These are phyloP conservation scores for Athelia sp. DNA, from an alignment of 1,284 basidiomycete genomes.

Conservation along the genomic window DNA sequence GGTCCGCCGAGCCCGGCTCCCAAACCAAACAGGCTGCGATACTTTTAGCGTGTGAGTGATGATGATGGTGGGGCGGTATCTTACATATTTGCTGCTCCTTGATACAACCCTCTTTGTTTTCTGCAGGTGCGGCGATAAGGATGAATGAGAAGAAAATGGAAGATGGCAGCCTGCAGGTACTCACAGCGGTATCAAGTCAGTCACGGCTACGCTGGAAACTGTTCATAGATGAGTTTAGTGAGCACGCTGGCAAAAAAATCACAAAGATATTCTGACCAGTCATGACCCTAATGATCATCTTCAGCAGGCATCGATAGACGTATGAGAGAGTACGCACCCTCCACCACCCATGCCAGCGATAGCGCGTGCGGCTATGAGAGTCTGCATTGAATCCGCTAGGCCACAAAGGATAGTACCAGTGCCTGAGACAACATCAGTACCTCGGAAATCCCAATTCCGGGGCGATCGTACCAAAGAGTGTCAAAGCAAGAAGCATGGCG, in stretches of 20 bases:
- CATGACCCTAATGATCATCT: constrained; percentile 55
- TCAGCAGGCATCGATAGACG: constrained; percentile 4
- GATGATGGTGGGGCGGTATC: constrained; percentile 16
- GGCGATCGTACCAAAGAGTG: constrained; percentile 64
- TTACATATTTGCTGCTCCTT: constrained; percentile 85
- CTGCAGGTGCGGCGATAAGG: constrained; percentile 36
- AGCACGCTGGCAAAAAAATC: too few species aligned
- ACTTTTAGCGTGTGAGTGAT: constrained; percentile 3
- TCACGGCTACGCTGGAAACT: constrained; percentile 76
- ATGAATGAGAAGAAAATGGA: neutral
- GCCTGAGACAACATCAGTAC: constrained; percentile 36
- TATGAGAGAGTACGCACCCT: neutral
- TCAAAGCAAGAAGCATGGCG: constrained; percentile 76
- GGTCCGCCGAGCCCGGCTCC: constrained; percentile 85
- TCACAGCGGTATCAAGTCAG: constrained; percentile 79
- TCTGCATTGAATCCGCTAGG: constrained; percentile 77
- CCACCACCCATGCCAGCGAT: constrained; percentile 76
- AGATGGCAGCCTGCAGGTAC: constrained; percentile 17
- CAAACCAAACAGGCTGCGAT: constrained; percentile 61
- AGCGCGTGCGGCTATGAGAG: constrained; percentile 76
- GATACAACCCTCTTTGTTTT: constrained; percentile 82
- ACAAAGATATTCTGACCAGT: constrained; percentile 52
- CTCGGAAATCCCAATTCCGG: constrained; percentile 8
- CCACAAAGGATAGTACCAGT: constrained; percentile 81
- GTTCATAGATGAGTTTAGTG: constrained; percentile 17